Evolutionary conservation across 805 yeast species (phyloP).

Genomic region (Gaillardinia entomophila): DNA sequence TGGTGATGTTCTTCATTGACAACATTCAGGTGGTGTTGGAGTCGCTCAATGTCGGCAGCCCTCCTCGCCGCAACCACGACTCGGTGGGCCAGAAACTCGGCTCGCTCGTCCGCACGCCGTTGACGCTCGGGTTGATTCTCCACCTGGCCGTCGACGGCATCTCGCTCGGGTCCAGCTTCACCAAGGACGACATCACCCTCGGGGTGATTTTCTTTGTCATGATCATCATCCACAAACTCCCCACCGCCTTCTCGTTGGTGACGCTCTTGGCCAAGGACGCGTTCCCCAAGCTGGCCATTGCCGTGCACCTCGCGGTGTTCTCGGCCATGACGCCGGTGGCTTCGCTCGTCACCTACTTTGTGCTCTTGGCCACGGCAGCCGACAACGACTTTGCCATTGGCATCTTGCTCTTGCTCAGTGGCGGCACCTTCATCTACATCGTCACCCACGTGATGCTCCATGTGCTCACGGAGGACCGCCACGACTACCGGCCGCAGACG

Average conservation of each 20-base stretch:
- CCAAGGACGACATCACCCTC: constrained; percentile 31
- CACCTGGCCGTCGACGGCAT: constrained; percentile 73
- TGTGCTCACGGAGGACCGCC: neutral
- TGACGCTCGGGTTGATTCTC: constrained; percentile 56
- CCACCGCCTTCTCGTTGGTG: constrained; percentile 65
- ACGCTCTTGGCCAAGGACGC: constrained; percentile 45
- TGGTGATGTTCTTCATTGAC: constrained; percentile 48
- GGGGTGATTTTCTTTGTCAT: constrained; percentile 49
- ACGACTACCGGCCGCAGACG: neutral
- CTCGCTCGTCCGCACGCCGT: constrained; percentile 36
- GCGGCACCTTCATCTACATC: constrained; percentile 51
- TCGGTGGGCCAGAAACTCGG: neutral
- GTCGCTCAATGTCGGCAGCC: constrained; percentile 2
- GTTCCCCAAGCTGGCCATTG: constrained; percentile 22
- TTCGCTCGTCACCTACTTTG: constrained; percentile 45
- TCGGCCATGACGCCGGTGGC: constrained; percentile 58
- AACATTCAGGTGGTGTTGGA: constrained; percentile 12
- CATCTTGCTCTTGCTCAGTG: constrained; percentile 53
- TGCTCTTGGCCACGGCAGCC: constrained; percentile 24
- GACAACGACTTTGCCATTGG: constrained; percentile 41
- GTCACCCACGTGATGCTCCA: neutral
- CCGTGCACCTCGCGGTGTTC: constrained; percentile 47
- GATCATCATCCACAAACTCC: constrained; percentile 65
- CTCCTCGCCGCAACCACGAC: neutral
- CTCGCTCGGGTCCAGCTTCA: constrained; percentile 58